These are phyloP conservation scores for Saccharomyces pastorianus DNA, from an alignment of 1,139 yeast species.

Conservation along the genomic window DNA sequence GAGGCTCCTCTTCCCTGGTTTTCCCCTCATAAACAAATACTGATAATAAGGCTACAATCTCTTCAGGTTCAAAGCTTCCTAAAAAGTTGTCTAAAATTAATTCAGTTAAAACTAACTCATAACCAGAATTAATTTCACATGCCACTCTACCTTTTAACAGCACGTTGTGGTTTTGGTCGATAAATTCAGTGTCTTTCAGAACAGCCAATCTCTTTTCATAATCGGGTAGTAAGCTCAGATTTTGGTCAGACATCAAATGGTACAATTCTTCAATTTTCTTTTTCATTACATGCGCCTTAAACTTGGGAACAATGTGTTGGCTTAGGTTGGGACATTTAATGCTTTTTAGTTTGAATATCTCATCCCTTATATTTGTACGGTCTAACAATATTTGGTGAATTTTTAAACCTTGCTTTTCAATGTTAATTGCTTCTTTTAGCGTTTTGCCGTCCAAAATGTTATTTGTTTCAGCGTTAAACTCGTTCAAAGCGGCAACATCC, in stretches of 20 bases:
- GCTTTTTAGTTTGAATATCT: conserved; percentile 32
- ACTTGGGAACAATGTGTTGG: conserved; percentile 41
- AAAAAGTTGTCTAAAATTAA: conserved; percentile 81
- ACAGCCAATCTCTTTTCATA: conserved; percentile 83
- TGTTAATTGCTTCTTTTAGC: conserved; percentile 42
- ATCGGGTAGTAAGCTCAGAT: conserved; percentile 83
- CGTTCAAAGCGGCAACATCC: conserved; percentile 37
- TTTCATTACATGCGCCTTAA: conserved; percentile 41
- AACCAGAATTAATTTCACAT: conserved; percentile 81
- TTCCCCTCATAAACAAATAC: conserved; percentile 91
- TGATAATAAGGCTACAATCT: conserved; percentile 85
- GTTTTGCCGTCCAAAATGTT: conserved; percentile 35
- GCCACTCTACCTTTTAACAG: conserved; percentile 80
- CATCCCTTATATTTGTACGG: conserved; percentile 36
- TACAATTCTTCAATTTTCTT: conserved; percentile 49
- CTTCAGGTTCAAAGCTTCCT: conserved; percentile 92
- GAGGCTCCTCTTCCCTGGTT: conserved; percentile 45
- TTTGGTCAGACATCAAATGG: conserved; percentile 70
- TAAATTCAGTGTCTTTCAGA: conserved; percentile 62
- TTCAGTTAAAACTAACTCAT: conserved; percentile 85
- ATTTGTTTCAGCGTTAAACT: conserved; percentile 38
- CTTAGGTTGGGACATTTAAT: conserved; percentile 39
- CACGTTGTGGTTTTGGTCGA: conserved; percentile 70
- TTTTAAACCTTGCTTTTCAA: conserved; percentile 41
- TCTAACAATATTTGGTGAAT: conserved; percentile 46